Conservation (phyloP, 129 eudicot genomes). For the Flaveria sonorensis region DNA sequence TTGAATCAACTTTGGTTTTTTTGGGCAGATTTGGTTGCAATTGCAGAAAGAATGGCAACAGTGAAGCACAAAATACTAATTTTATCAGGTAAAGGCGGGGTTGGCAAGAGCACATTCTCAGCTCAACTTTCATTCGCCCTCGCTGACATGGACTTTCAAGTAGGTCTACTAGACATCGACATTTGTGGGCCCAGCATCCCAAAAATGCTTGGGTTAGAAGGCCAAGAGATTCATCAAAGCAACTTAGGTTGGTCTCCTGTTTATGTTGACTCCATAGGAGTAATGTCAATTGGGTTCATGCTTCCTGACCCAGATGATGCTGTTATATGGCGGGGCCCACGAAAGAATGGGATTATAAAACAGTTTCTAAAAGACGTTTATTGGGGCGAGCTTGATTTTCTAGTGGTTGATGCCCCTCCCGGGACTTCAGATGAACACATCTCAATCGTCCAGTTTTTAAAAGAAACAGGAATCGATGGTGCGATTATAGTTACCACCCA, state of each 20-base stretch:
- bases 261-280: slow-evolving; percentile 87
- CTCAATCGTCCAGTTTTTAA: slow-evolving; percentile 77
- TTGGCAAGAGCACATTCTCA: slow-evolving; percentile 96
- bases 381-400: slow-evolving; percentile 93
- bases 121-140: slow-evolving; percentile 87
- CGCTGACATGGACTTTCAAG: slow-evolving; percentile 85
- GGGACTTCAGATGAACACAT: slow-evolving; percentile 98
- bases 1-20: not conserved
- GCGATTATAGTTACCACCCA: slow-evolving; percentile 93
- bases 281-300: slow-evolving; percentile 97
- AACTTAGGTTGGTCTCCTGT: slow-evolving; percentile 96
- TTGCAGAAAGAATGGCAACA: slow-evolving; percentile 87
- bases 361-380: slow-evolving; percentile 82
- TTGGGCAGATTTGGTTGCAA: slow-evolving; percentile 67
- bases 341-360: slow-evolving; percentile 83
- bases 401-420: slow-evolving; percentile 91
- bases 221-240: slow-evolving; percentile 87
- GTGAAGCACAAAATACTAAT: slow-evolving; percentile 92
- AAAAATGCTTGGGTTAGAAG: slow-evolving; percentile 93
- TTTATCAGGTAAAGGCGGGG: slow-evolving; percentile 91
- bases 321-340: slow-evolving; percentile 90
- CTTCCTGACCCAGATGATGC: slow-evolving; percentile 94
- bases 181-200: slow-evolving; percentile 98
- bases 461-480: slow-evolving; percentile 86
- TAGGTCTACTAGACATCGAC: slow-evolving; percentile 88